Conservation (phyloP, 495 filamentous ascomycete genomes). For the Aeminium ludgeri region DNA sequence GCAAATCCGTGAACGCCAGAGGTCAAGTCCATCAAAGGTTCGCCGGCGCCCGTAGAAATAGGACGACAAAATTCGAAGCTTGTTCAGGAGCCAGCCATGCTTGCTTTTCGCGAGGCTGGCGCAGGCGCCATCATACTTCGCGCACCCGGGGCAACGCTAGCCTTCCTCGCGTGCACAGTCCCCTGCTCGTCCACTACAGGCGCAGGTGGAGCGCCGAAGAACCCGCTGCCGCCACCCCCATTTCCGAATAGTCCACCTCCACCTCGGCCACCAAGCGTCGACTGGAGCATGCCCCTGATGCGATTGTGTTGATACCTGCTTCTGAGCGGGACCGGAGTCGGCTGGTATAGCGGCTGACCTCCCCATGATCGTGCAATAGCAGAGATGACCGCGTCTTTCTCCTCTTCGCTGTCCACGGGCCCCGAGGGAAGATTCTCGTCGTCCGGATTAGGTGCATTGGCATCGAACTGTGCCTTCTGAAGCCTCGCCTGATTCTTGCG, state of each 20-base stretch:
- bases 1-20: too few relatives aligned
- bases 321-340: constrained; percentile 46
- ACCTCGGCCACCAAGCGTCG: constrained; percentile 34
- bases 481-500: constrained; percentile 98
- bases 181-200: constrained; percentile 4
- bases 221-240: constrained; percentile 1
- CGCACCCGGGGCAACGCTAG: constrained; percentile 9
- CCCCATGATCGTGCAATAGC: constrained; percentile 61
- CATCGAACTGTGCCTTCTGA: constrained; percentile 87
- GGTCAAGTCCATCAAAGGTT: too few relatives aligned
- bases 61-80: too few relatives aligned
- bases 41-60: too few relatives aligned
- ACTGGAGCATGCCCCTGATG: constrained; percentile 73
- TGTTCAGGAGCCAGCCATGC: constrained; percentile 1
- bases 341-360: constrained; percentile 49
- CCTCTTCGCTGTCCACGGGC: constrained; percentile 82
- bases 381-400: constrained; percentile 73
- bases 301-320: constrained; percentile 65
- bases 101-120: constrained; percentile 5
- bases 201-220: constrained; percentile 8
- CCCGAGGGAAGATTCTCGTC: constrained; percentile 58
- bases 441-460: constrained; percentile 79
- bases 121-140: constrained; percentile 13
- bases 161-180: constrained; percentile 5
- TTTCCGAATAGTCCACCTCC: not conserved